Percentiles rank a stretch among this genome's conserved stretches.
These are phyloP conservation scores for Rutstroemia sp. DNA, from an alignment of 2,329 filamentous ascomycete species.

Conservation along the genomic window DNA sequence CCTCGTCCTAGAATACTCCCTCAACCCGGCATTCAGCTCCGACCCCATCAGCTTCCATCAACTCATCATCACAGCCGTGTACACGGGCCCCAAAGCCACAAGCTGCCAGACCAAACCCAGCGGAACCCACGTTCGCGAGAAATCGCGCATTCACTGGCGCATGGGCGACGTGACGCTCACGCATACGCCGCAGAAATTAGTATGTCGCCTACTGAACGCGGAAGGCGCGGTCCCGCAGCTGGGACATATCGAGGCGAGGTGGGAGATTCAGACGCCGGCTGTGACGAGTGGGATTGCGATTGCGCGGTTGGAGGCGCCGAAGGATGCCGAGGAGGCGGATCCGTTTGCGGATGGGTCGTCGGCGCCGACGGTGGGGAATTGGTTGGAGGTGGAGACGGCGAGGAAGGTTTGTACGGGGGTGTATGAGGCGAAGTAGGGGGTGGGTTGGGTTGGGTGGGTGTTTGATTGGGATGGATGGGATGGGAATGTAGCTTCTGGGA, in stretches of 20 bases:
- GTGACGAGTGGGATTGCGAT: conserved; percentile 61
- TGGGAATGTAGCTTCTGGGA: neutral
- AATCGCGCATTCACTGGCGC: conserved; percentile 73
- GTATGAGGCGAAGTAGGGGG: conserved; percentile 45
- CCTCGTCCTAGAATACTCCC: conserved; percentile 73
- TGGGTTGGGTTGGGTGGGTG: neutral
- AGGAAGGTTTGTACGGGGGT: conserved; percentile 68
- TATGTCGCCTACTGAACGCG: conserved; percentile 71
- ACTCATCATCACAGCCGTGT: conserved; percentile 63
- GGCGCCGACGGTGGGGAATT: conserved; percentile 37
- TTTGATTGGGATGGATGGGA: neutral
- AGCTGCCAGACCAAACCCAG: conserved; percentile 70
- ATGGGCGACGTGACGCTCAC: conserved; percentile 63
- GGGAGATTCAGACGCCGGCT: conserved; percentile 51
- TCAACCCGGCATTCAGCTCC: conserved; percentile 55
- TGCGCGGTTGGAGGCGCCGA: conserved; percentile 43
- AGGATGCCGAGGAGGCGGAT: conserved; percentile 45
- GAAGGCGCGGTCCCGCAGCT: conserved; percentile 63
- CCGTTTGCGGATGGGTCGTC: conserved; percentile 61
- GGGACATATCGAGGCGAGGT: conserved; percentile 74
- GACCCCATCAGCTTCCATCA: conserved; percentile 60
- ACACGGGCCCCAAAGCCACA: conserved; percentile 58
- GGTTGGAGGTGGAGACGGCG: conserved; percentile 59
- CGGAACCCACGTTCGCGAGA: conserved; percentile 73
- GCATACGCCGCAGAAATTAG: conserved; percentile 61